Base-by-base conservation (phyloP, 2,329 filamentous ascomycete genomes). In the Cordyceps tenuipes region DNA sequence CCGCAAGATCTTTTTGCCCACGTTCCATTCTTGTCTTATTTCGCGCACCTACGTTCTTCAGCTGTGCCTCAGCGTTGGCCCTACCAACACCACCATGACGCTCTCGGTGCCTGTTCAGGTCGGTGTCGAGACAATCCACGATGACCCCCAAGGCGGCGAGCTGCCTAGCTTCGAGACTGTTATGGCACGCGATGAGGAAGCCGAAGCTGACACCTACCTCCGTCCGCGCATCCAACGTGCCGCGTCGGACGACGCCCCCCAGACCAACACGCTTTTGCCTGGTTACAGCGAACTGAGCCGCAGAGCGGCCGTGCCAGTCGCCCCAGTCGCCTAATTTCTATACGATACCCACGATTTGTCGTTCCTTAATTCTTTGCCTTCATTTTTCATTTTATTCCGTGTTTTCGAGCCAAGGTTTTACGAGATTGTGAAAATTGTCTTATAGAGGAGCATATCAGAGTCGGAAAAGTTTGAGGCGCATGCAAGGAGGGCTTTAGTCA, bases 21-120 rank as follows among this genome's bases (percentile, higher is more conserved):
- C 79, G 5, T 85, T 84, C 66, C 80, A 84, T 71, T 80, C 78
- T 9, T 85, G 82, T 72, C 77, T 84, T 68, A 72, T 76, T 43
- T 80, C 79, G 8, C 78, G 82, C 29, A 76, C 77, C n/a, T 85
- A 85, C 68, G 75, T 77, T 5, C 67, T 84, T 34, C 76, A 77
- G 64, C 66, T 84, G 6, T 73, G 71, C 7, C 62, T 84, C 5
- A 73, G 73, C 0, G 71, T 74, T 3, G 76, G 74, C 17, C 71
- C 77, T 8, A 70, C 73, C 59, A 77, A 72, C 66, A 76, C 73
- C 4, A 74, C 71, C 55, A 64, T 82, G 46, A 75, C 73, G 44
- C 68, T 84, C 29, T 67, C 68, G 23, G 67, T 83, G 47, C 81
- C 81, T 7, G 63, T 84, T 49, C 81, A 84, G 69, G 67, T 84